Base-by-base conservation (phyloP, 345 rosid genomes). In the Corchorus olitorius region DNA sequence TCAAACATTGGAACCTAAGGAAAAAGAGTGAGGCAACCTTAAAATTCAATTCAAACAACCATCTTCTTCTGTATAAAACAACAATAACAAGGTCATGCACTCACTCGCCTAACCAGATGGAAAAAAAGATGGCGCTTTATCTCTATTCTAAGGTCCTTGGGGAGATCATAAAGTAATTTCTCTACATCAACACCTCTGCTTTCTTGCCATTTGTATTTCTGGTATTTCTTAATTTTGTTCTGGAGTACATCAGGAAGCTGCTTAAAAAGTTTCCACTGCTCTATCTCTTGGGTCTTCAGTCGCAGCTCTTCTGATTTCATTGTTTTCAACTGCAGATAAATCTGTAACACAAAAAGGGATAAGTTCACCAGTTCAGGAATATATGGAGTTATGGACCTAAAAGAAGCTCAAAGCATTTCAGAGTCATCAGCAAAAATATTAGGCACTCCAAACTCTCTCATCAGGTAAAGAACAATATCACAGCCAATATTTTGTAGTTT, bases 181-280 rank as follows among this genome's bases (percentile, higher is more conserved):
- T 92, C 92, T 79, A 87, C 98, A 13, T 92, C 91, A 48, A 91
- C 93, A 1, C 97, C 98, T 88, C 94, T 84, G 15, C 92, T 92
- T 83, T 94, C 92, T 77, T 89, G 94, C 97, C 98, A 94, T 76
- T 83, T 92, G 78, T 92, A 91, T 74, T 94, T 97, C 77, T 94
- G 92, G 46, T 93, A 87, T 8, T 91, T 82, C 53, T 93, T 82
- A 63, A 93, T 89, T 34, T 93, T 79, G 77, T 82, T 79, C 77
- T 90, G 84, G 71, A 93, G 77, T 34, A 64, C 79, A 14, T 84
- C 84, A 11, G 98, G 94, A 33, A 93, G 89, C n/a, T 17, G n/a
- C 10, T 54, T 73, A 89, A 58, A 2, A 88, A 89, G 56, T 97
- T 91, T 93, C 98, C 98, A 93, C 80, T 90, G 93, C 58, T 93